Evolutionary conservation across 2,329 filamentous ascomycete genomes (phyloP), one percentile per base, ranked within the genome.

Genomic region (Talaromyces sp.): DNA sequence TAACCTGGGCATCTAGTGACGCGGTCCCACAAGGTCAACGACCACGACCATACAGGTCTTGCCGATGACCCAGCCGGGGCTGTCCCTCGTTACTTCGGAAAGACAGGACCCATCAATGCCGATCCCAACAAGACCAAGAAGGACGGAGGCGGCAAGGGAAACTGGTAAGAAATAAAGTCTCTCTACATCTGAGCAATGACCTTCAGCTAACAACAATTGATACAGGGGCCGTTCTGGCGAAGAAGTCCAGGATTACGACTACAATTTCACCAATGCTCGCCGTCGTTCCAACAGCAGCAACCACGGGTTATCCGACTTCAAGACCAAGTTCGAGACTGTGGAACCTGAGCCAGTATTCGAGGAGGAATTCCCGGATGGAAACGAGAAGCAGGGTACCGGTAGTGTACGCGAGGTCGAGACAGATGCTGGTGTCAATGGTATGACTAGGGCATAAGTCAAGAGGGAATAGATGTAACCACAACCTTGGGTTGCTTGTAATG

Each of bases 91-190:
- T 97, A 89, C 84, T 97, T 97, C 74, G 91, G 85, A 75, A 97
- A 97, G 80, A 78, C 84, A 61, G 93, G 93, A 65, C 87, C 88
- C 71, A 80, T 85, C 67, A 91, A 91, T 70, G 80, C 82, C 66
- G 89, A 96, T 70, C 93, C 94, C 61, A 91, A 90, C 76, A 94
- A 95, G 81, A 87, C 89, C 72, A 99, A 99, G 86, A 99, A 99
- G 81, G 89, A 96, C 70, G 93, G 93, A 63, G 88, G 84, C 65
- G 93, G 93, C 66, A 92, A 89, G 76, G 91, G 89, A 71, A 97
- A 97, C 77, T 99, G 93, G 93, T 96, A 84, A 75, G 87, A 33
- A 5, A 19, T 33, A 7, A 10, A 15, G 17, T n/a, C n/a, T n/a
- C n/a, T n/a, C n/a, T n/a, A n/a, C 28, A 31, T 2, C 15, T 46